These are phyloP conservation scores for Tritrichomonas foetus DNA, from an alignment of 208 protist species.

Conservation along the genomic window DNA sequence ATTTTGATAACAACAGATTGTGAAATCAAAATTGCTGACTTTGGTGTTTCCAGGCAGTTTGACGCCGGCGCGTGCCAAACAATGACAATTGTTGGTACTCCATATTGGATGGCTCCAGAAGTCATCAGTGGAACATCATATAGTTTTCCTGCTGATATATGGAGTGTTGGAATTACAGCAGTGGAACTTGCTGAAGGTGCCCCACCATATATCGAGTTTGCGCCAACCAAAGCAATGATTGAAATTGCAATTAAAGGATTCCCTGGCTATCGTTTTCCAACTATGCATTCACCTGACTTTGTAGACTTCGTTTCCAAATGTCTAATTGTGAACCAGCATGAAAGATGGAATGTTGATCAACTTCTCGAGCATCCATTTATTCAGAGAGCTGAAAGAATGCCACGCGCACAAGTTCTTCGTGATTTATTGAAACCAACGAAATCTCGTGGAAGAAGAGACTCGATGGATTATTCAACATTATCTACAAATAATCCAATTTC, in stretches of 20 bases:
- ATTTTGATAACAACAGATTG: constrained; percentile 43
- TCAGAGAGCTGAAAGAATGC: background rate
- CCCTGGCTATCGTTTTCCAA: background rate
- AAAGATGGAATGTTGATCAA: background rate
- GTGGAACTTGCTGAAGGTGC: constrained; percentile 49
- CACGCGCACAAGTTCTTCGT: background rate
- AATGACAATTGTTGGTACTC: constrained; percentile 40
- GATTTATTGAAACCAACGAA: too few species aligned
- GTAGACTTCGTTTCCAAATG: background rate
- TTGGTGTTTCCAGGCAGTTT: constrained; percentile 48
- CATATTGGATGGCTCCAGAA: constrained; percentile 56
- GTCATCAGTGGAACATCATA: constrained; percentile 45
- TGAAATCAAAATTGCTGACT: constrained; percentile 52
- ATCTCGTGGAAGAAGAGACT: too few species aligned
- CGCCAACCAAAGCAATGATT: constrained; percentile 31
- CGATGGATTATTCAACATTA: too few species aligned
- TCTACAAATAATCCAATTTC: too few species aligned
- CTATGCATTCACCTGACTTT: background rate
- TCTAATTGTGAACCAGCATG: background rate
- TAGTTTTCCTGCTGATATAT: constrained; percentile 49
- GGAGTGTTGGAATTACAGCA: constrained; percentile 48
- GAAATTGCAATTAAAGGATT: constrained; percentile 15
- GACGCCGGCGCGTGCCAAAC: background rate
- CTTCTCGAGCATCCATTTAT: constrained; percentile 4
- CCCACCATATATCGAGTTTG: constrained; percentile 45